Evolutionary conservation across 352 stramenopile species (phyloP), one percentile per base, ranked within the genome.

Genomic region (Aphanomyces stellatus): DNA sequence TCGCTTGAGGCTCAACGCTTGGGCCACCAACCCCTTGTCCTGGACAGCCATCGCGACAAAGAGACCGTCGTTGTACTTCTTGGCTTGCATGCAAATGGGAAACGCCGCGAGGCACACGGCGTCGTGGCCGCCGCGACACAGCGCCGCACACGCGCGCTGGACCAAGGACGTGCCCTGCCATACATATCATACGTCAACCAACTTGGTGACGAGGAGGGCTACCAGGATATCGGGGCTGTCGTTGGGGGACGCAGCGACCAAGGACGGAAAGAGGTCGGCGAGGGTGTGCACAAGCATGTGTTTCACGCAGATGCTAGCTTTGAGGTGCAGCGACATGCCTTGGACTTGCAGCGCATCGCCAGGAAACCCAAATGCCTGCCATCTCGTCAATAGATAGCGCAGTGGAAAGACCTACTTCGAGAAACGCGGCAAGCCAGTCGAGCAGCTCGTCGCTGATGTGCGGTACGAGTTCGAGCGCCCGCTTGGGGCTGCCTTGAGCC

Each of bases 251-350:
- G 33, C 17, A 8, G 43, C 30, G 3, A 90, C 55, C 5, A 88
- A 59, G 15, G 70, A 55, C 4, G 72, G 34, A 33, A 92, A 66
- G 2, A 78, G 57, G 6, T 79, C 72, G 4, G 81, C 41, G 24
- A 82, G 19, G 4, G 72, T 69, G 46, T 92, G 80, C 61, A 81
- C 34, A 24, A 49, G 17, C 17, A 34, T 7, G 19, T 51, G 13
- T 3, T 48, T 92, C 55, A 90, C 85, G 57, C 78, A 85, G 22
- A 92, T 78, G 68, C 87, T 88, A 35, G 87, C 69, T 65, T 80
- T 81, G 33, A 80, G 55, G 0, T 40, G 55, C 11, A 77, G 28
- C 0, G 81, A 85, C 4, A 88, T 62, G 15, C 72, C 69, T 0
- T 71, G 68, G 2, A 89, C 69, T 1, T 67, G 62, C 41, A 89